These are phyloP conservation scores for Collybia sordida DNA, from an alignment of 768 basidiomycete species.

Conservation along the genomic window DNA sequence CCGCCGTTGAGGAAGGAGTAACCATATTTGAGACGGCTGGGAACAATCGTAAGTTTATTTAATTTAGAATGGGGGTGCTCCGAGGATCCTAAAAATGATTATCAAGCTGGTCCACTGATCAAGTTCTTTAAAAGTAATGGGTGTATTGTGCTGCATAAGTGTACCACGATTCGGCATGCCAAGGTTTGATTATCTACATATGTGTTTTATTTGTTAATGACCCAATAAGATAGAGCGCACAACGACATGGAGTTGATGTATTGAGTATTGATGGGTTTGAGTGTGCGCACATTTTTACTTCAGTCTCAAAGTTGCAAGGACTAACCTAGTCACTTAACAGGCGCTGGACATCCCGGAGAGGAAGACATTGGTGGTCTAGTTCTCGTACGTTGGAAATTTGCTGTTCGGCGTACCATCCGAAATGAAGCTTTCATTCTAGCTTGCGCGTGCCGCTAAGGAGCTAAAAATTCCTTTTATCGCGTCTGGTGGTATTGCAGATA, in stretches of 20 bases:
- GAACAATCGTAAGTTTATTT: slow-evolving; percentile 66
- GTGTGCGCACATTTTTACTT: slow-evolving; percentile 45
- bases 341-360: slow-evolving; percentile 93
- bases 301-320: background rate
- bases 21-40: slow-evolving; percentile 92
- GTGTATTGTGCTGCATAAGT: slow-evolving; percentile 87
- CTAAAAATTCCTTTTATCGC: slow-evolving; percentile 85
- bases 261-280: slow-evolving; percentile 91
- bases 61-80: background rate
- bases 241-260: slow-evolving; percentile 79
- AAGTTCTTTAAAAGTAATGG: slow-evolving; percentile 77
- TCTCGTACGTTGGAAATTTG: slow-evolving; percentile 45
- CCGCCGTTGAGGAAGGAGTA: slow-evolving; percentile 85
- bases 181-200: slow-evolving; percentile 44
- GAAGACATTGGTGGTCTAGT: slow-evolving; percentile 90
- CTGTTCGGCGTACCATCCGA: too few species aligned
- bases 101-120: slow-evolving; percentile 72
- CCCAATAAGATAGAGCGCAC: slow-evolving; percentile 46
- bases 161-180: slow-evolving; percentile 83
- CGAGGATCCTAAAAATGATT: background rate
- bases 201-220: background rate
- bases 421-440: slow-evolving; percentile 36
- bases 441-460: slow-evolving; percentile 85
- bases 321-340: slow-evolving; percentile 34
- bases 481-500: slow-evolving; percentile 89